phyloP scores from a whole-genome alignment of 1,284 basidiomycete genomes.

The Boletus mariae region DNA sequence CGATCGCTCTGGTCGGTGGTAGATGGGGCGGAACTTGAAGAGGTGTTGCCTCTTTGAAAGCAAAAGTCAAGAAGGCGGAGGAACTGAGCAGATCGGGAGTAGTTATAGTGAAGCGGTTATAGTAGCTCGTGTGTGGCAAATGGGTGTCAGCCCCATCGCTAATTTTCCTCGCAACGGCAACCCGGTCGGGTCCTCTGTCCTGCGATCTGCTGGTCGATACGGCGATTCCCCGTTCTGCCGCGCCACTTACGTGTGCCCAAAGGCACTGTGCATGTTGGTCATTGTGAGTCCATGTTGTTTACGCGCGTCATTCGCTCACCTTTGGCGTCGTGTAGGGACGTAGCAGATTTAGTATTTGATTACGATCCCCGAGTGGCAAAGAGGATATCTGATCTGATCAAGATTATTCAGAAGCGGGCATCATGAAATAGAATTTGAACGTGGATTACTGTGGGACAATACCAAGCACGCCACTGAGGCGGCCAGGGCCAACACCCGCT shows the following conservation, averaged over 20 bases:
- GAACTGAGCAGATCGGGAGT: conserved; percentile 39
- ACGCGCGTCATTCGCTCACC: conserved; percentile 27
- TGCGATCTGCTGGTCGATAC: conserved; percentile 24
- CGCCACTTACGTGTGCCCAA: conserved; percentile 30
- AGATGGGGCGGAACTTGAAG: conserved; percentile 47
- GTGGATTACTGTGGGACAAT: conserved; percentile 34
- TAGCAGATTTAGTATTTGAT: conserved; percentile 37
- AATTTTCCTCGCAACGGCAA: conserved; percentile 7
- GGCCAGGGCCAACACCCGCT: conserved; percentile 25
- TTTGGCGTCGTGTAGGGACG: conserved; percentile 35
- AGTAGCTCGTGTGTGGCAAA: conserved; percentile 18
- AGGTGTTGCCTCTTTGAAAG: conserved; percentile 42
- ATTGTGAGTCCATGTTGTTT: conserved; percentile 10
- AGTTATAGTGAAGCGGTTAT: conserved; percentile 20
- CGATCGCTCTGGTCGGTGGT: conserved; percentile 43
- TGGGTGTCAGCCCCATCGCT: conserved; percentile 11
- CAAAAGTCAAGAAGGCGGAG: conserved; percentile 50
- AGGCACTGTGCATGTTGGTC: conserved; percentile 20
- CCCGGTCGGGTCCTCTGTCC: conserved; percentile 17
- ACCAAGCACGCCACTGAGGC: conserved; percentile 35
- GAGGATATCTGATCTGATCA: conserved; percentile 36
- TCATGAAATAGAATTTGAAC: conserved; percentile 26
- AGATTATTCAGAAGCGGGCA: conserved; percentile 20
- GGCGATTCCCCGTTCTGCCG: conserved; percentile 11
- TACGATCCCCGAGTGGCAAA: conserved; percentile 31